These are phyloP conservation scores for Pythium phragmitis DNA, from an alignment of 352 stramenopile genomes.

Conservation along the genomic window DNA sequence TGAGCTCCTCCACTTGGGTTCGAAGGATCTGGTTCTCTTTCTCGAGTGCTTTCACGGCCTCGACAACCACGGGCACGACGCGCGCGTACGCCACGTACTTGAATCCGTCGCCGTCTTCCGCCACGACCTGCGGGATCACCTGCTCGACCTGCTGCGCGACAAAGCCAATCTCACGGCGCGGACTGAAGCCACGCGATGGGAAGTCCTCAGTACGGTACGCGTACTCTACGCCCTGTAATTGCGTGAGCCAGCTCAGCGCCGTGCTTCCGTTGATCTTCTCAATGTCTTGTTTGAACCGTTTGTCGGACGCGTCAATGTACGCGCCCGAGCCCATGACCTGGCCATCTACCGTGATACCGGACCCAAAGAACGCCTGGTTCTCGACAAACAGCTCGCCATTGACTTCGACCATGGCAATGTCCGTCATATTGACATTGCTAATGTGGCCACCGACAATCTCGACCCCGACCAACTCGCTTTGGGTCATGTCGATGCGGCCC, in stretches of 20 bases:
- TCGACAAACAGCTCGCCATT: slow-evolving; percentile 81
- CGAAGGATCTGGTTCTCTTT: slow-evolving; percentile 13
- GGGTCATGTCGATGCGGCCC: slow-evolving; percentile 78
- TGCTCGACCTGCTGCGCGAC: slow-evolving; percentile 86
- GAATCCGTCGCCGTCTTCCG: slow-evolving; percentile 61
- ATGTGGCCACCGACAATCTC: slow-evolving; percentile 78
- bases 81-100: slow-evolving; percentile 89
- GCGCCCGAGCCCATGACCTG: slow-evolving; percentile 89
- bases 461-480: slow-evolving; percentile 64
- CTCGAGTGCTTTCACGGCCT: slow-evolving; percentile 60
- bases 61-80: slow-evolving; percentile 75
- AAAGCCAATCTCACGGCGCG: slow-evolving; percentile 74
- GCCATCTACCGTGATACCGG: slow-evolving; percentile 82
- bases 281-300: slow-evolving; percentile 83
- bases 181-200: slow-evolving; percentile 39
- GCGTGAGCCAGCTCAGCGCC: slow-evolving; percentile 8
- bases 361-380: slow-evolving; percentile 80
- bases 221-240: slow-evolving; percentile 73
- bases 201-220: slow-evolving; percentile 45
- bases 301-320: slow-evolving; percentile 90
- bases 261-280: slow-evolving; percentile 38
- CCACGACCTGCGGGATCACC: slow-evolving; percentile 82
- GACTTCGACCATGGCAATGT: slow-evolving; percentile 67
- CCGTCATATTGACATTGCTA: slow-evolving; percentile 76
- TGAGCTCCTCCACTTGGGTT: background rate